Base-by-base conservation (phyloP, 805 yeast species). In the Ogataea kodamae region DNA sequence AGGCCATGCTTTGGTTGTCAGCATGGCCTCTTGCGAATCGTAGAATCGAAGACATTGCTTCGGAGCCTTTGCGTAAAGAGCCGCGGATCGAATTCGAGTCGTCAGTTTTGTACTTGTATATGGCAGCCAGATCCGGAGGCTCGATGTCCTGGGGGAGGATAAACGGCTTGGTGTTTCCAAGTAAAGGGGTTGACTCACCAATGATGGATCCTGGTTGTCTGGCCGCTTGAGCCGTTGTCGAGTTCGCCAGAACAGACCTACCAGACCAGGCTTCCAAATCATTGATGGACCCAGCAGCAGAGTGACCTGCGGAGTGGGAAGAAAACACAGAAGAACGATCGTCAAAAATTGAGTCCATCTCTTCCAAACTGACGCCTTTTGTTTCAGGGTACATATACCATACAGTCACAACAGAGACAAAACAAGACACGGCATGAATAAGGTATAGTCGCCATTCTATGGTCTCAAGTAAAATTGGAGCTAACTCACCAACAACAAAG, bases 341-440 rank as follows among this genome's bases (percentile, higher is more conserved):
- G 45, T 89, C 95, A 57, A 89, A 88, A 9, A 88, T 72, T 3
- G 84, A 74, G 43, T 89, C 96, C 95, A 89, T 88, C 39, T 89
- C 96, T 54, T 89, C 97, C 36, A 88, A 68, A 16, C 80, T 71
- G 30, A 88, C 76, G 8, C 96, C 96, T 49, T 83, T 87, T 2
- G 96, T 89, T 56, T 89, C 97, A 1, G 96, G 96, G 55, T 82
- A 87, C 28, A 78, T 64, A 36, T 69, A 71, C 61, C 70, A 76
- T 9, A 88, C 96, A 14, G 81, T 77, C 22, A 82, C 56, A 40
- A 83, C 78, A 3, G 95, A 84, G 25, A 80, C 56, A 28, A 78
- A 64, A 61, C 96, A 87, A 18, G 86, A 82, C 16, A 72, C 57
- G 1, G 92, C 90, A 41, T 90, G 96, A 35, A 88, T 71, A 45